phyloP scores from a whole-genome alignment of 2,329 filamentous ascomycete species.

The Pseudocercospora fijiensis region DNA sequence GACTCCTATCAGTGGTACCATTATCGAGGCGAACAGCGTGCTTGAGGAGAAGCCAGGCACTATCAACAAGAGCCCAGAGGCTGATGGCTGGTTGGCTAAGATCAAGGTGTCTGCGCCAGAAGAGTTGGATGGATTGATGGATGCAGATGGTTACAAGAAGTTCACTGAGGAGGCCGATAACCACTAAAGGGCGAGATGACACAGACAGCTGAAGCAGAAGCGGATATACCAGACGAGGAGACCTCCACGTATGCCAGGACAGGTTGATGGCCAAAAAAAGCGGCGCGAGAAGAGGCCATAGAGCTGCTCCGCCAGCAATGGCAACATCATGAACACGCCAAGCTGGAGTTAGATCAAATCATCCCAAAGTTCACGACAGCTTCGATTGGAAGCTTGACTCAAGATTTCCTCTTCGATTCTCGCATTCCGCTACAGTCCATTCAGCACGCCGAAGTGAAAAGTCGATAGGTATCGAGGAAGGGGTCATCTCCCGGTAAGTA shows the following conservation, averaged over 20 bases:
- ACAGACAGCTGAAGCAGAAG: neutral
- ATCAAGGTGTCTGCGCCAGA: conserved; percentile 69
- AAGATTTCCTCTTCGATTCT: neutral
- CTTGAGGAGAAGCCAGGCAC: conserved; percentile 82
- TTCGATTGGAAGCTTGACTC: neutral
- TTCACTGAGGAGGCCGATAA: conserved; percentile 59
- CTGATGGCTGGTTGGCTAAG: conserved; percentile 90
- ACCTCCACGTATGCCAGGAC: neutral
- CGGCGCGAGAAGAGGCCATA: neutral
- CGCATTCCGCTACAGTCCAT: neutral
- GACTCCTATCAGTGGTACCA: conserved; percentile 75
- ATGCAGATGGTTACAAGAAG: conserved; percentile 70
- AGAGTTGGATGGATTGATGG: conserved; percentile 76
- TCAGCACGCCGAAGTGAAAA: neutral
- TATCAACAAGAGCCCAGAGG: conserved; percentile 89
- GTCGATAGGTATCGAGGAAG: neutral
- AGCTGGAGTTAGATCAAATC: neutral
- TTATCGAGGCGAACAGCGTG: conserved; percentile 69
- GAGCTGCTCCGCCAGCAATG: neutral
- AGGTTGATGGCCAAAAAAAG: neutral
- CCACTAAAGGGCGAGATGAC: neutral
- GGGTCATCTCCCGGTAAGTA: neutral
- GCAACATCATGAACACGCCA: neutral
- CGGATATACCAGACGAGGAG: neutral
- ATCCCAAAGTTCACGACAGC: neutral